Conservation (phyloP, 352 stramenopile species). For the Phytophthora ramorum region DNA sequence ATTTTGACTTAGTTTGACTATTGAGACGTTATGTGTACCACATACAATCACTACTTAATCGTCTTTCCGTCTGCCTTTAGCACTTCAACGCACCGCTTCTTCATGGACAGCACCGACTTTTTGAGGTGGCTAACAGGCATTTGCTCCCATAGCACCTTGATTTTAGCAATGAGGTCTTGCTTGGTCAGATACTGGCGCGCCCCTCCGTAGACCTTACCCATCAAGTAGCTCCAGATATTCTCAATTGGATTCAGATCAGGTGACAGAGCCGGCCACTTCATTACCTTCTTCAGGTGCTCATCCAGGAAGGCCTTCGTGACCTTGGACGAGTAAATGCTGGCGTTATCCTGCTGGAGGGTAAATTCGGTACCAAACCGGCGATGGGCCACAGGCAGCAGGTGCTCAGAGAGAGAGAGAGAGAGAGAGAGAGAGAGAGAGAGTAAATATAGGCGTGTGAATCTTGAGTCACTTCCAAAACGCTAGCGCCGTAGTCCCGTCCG, state of each 20-base stretch:
- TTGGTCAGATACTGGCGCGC: slow-evolving; percentile 7
- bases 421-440: neutral
- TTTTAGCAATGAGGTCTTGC: neutral
- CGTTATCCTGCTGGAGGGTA: slow-evolving; percentile 12
- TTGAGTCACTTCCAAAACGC: neutral
- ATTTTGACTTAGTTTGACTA: neutral
- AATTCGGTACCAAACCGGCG: slow-evolving; percentile 3
- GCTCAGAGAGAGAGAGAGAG: no score
- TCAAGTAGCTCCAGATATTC: slow-evolving; percentile 12
- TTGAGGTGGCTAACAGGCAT: slow-evolving; percentile 9
- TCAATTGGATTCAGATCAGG: slow-evolving; percentile 18
- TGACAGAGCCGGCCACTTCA: slow-evolving; percentile 1
- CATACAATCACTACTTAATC: no score
- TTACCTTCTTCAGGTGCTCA: slow-evolving; percentile 3
- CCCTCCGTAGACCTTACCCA: slow-evolving; percentile 4
- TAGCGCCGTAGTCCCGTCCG: neutral
- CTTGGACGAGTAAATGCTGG: slow-evolving; percentile 9
- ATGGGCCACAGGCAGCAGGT: slow-evolving; percentile 2
- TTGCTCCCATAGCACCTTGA: slow-evolving; percentile 7
- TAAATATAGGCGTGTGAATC: slow-evolving; percentile 13
- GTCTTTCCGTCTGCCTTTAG: slow-evolving; percentile 11
- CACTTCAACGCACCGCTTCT: slow-evolving; percentile 14
- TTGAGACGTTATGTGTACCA: neutral
- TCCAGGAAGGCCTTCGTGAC: slow-evolving; percentile 4
- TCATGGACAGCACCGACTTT: slow-evolving; percentile 16